Percentiles rank a stretch among this genome's conserved stretches.
phyloP scores from a whole-genome alignment of 345 rosid species.

The Aurinia saxatilis region DNA sequence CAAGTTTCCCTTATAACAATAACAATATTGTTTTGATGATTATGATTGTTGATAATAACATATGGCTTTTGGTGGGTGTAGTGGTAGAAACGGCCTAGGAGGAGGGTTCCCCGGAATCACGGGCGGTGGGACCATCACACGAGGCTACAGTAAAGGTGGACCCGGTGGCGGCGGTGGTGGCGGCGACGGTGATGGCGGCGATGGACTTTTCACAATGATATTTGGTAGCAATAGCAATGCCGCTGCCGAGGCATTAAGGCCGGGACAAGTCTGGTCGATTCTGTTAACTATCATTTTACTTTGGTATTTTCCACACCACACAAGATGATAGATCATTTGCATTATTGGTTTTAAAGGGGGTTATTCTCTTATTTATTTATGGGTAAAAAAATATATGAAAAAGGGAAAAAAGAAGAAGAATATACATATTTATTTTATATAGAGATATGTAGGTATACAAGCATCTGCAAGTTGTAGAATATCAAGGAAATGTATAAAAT shows the following conservation, averaged over 20 bases:
- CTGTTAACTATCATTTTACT: conserved; percentile 5
- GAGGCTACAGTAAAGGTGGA: conserved; percentile 42
- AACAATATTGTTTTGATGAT: not conserved
- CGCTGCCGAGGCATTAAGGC: conserved; percentile 21
- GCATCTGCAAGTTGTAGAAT: conserved; percentile 23
- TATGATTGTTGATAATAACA: not conserved
- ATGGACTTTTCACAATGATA: conserved; percentile 53
- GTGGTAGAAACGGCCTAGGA: conserved; percentile 41
- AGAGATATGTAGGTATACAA: not conserved
- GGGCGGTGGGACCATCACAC: conserved; percentile 34
- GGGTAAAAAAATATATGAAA: not conserved
- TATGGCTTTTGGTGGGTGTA: conserved; percentile 9
- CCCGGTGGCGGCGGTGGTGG: conserved; percentile 32
- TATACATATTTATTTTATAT: not conserved
- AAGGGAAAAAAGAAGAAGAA: not conserved
- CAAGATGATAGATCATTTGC: conserved; percentile 23
- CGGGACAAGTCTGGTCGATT: conserved; percentile 11
- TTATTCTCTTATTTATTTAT: not conserved
- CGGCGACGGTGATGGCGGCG: conserved; percentile 30
- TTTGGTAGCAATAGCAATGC: conserved; percentile 50
- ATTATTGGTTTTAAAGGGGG: conserved; percentile 24
- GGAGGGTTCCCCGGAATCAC: conserved; percentile 21
- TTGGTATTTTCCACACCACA: conserved; percentile 36
- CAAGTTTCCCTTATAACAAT: not conserved
- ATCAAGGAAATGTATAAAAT: conserved; percentile 7